Percentiles rank a stretch among this genome's conserved stretches.
Evolutionary conservation across 2,329 filamentous ascomycete species (phyloP).

Genomic region (Diaporthe sp.): DNA sequence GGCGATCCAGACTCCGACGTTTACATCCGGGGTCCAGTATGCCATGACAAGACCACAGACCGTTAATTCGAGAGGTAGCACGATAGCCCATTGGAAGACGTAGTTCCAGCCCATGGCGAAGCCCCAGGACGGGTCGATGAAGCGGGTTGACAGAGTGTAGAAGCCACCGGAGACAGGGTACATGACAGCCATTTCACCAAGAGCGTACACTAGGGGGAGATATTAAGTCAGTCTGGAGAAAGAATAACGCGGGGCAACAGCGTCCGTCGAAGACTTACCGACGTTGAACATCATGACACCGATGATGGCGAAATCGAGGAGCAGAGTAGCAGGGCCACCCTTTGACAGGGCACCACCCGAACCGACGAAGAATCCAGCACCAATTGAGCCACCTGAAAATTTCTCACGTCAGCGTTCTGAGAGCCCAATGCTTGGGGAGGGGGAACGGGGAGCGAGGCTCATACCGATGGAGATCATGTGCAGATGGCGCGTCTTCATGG

Average conservation of each 20-base stretch:
- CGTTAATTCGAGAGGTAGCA: conserved; percentile 63
- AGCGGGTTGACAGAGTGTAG: conserved; percentile 69
- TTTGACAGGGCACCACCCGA: conserved; percentile 64
- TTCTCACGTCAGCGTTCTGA: neutral
- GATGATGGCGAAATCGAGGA: conserved; percentile 67
- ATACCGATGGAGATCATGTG: conserved; percentile 67
- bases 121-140: conserved; percentile 70
- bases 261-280: neutral
- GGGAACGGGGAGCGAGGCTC: neutral
- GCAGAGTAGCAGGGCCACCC: conserved; percentile 60
- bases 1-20: conserved; percentile 67
- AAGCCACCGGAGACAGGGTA: conserved; percentile 71
- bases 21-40: conserved; percentile 63
- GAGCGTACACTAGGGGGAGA: conserved; percentile 63
- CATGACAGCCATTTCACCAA: conserved; percentile 70
- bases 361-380: conserved; percentile 74
- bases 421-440: neutral
- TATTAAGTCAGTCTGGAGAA: neutral
- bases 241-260: no score
- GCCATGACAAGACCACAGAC: conserved; percentile 63
- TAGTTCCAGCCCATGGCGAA: conserved; percentile 64
- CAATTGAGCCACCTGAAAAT: conserved; percentile 61
- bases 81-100: conserved; percentile 63
- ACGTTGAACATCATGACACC: conserved; percentile 74
- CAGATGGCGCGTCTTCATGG: conserved; percentile 64